Percentiles rank a stretch among this genome's conserved stretches.
These are phyloP conservation scores for Tetrahymena malaccensis DNA, from an alignment of 73 alveolate species.

Conservation along the genomic window DNA sequence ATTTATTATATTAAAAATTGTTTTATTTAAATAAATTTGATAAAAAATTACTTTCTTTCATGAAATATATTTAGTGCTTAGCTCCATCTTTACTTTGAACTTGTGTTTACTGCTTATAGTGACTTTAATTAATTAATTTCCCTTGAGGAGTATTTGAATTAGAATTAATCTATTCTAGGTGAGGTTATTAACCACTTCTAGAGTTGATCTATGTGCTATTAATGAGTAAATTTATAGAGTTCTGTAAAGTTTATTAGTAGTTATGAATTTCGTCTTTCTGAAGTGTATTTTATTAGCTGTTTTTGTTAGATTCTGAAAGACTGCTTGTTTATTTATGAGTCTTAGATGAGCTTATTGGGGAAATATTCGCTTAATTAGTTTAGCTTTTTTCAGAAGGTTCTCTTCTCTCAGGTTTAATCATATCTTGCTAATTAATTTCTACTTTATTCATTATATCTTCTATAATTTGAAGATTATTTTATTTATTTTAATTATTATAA, in stretches of 20 bases:
- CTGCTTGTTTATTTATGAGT: background rate
- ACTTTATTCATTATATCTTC: background rate
- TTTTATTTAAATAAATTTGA: no score
- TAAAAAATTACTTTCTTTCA: background rate
- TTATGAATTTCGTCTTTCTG: background rate
- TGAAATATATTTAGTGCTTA: background rate
- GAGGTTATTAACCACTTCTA: background rate
- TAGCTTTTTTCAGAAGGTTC: background rate
- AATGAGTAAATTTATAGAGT: background rate
- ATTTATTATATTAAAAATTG: no score
- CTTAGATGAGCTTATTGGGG: background rate
- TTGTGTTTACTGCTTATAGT: background rate
- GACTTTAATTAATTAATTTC: background rate
- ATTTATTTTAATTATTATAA: no score
- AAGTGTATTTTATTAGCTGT: background rate
- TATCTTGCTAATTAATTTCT: background rate
- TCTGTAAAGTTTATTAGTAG: background rate
- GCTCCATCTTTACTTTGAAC: background rate
- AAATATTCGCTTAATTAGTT: background rate
- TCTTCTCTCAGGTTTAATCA: background rate
- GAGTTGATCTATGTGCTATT: background rate
- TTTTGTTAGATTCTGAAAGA: background rate
- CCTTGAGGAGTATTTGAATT: background rate
- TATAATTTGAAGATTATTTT: background rate
- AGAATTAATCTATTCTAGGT: background rate